Evolutionary conservation across 495 filamentous ascomycete species (phyloP).

Genomic region (Daldinia loculata): DNA sequence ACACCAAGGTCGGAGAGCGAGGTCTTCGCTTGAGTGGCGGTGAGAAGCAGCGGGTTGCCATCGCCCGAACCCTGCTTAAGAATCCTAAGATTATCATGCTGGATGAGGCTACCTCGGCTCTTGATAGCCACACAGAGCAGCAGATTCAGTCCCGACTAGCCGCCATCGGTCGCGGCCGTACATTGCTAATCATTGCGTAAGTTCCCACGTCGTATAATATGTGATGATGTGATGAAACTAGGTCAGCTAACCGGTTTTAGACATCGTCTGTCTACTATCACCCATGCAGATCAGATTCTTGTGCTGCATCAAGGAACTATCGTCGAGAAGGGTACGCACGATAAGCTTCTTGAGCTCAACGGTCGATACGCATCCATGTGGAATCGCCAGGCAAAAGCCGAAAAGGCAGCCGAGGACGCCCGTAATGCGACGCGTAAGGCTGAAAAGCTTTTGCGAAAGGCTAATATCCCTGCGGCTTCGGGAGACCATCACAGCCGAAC

Average conservation of each 20-base stretch:
- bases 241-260: constrained; percentile 42
- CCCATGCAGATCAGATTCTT: constrained; percentile 91
- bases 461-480: constrained; percentile 48
- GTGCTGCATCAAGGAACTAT: constrained; percentile 89
- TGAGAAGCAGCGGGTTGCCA: constrained; percentile 96
- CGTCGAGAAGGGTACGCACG: constrained; percentile 84
- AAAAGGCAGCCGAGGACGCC: constrained; percentile 81
- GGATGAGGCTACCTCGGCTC: constrained; percentile 94
- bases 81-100: constrained; percentile 95
- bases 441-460: constrained; percentile 60
- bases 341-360: constrained; percentile 77
- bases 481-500: constrained; percentile 38
- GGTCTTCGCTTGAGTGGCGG: constrained; percentile 92
- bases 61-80: constrained; percentile 95
- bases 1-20: constrained; percentile 93
- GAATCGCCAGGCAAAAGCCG: constrained; percentile 91
- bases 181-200: constrained; percentile 73
- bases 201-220: constrained; percentile 29
- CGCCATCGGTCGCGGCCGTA: constrained; percentile 81
- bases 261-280: constrained; percentile 94
- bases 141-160: constrained; percentile 89
- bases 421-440: constrained; percentile 64
- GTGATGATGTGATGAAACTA: background rate
- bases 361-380: constrained; percentile 93
- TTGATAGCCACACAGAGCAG: constrained; percentile 96